Conservation (phyloP, 768 basidiomycete genomes). For the Hemileccinum rubropunctum region DNA sequence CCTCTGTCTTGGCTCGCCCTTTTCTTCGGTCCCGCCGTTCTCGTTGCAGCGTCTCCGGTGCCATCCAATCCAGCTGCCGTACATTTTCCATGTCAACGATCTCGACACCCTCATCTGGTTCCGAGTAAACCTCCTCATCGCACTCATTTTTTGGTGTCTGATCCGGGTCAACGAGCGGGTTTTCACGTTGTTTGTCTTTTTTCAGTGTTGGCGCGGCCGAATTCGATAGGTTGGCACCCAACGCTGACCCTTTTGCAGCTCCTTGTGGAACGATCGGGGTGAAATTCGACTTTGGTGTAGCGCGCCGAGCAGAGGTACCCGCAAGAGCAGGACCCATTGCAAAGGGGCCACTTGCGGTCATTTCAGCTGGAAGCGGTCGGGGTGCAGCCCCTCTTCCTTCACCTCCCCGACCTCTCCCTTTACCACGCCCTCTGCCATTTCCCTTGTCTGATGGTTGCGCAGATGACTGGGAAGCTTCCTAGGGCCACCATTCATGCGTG, state of each 20-base stretch:
- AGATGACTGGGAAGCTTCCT: conserved; percentile 48
- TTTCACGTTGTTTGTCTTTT: conserved; percentile 38
- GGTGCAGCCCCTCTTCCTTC: conserved; percentile 48
- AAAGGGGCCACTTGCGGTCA: conserved; percentile 86
- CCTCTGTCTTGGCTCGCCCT: conserved; percentile 40
- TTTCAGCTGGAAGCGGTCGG: conserved; percentile 53
- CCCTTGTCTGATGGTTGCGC: conserved; percentile 35
- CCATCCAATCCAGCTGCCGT: conserved; percentile 82
- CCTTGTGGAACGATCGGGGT: conserved; percentile 46
- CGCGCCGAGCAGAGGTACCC: conserved; percentile 49
- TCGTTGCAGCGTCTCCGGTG: conserved; percentile 68
- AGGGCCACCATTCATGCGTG: conserved; percentile 9
- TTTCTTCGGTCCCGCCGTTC: conserved; percentile 39
- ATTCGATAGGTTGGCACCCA: conserved; percentile 51
- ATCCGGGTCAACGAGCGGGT: conserved; percentile 21
- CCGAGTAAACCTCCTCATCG: conserved; percentile 75
- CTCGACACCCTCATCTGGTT: conserved; percentile 84
- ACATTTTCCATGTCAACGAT: conserved; percentile 83
- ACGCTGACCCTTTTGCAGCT: conserved; percentile 32
- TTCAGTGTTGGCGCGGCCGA: conserved; percentile 50
- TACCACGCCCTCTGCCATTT: conserved; percentile 48
- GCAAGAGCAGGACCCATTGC: conserved; percentile 80
- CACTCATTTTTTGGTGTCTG: conserved; percentile 35
- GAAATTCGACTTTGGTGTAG: conserved; percentile 55
- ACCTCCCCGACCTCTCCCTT: conserved; percentile 50